Evolutionary conservation across 2,329 filamentous ascomycete species (phyloP), one percentile per base, ranked within the genome.

Genomic region (Setomelanomma holmii): DNA sequence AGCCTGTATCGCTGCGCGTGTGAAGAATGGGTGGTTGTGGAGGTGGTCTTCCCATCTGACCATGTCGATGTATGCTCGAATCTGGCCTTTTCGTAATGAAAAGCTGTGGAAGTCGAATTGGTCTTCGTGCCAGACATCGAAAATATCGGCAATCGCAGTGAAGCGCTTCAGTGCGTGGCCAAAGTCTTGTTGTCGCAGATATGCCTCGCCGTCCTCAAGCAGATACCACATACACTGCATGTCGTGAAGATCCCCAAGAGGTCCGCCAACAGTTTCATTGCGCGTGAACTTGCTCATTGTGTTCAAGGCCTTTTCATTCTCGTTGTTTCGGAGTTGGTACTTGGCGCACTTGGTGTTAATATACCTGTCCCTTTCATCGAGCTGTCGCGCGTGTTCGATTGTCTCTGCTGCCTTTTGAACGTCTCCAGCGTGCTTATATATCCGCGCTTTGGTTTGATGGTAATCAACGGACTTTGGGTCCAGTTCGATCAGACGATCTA

Each of bases 141-240:
- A 99, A 61, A 99, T 96, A 76, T 90, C 91, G 73, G 89, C 88
- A 51, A 99, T 85, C 19, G 90, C 83, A 60, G 93, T 90, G 76
- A 97, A 93, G 43, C 96, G 87, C 80, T 99, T 99, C 46, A 99
- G 81, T 0, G 96, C 93, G 53, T 97, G 82, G 4, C 89, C 91
- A 40, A 90, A 79, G 64, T 96, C 92, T 59, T 88, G 87, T 72
- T 92, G 89, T 44, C 95, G 88, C 51, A 90, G 81, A 73, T 93
- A 92, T 3, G 93, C 87, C 77, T 97, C 90, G 49, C 91, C 95
- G 71, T 99, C 96, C 77, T 99, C 95, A 4, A 91, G 95, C 67
- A 99, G 79, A 73, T 88, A 99, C 96, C 95, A 99, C 64, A 98
- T 86, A 73, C 93, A 97, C 77, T 99, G 95, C 95, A 99, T 99